Percentiles rank a stretch among this genome's conserved stretches.
phyloP scores from a whole-genome alignment of 2,329 filamentous ascomycete genomes.

The Fusarium hainanense region DNA sequence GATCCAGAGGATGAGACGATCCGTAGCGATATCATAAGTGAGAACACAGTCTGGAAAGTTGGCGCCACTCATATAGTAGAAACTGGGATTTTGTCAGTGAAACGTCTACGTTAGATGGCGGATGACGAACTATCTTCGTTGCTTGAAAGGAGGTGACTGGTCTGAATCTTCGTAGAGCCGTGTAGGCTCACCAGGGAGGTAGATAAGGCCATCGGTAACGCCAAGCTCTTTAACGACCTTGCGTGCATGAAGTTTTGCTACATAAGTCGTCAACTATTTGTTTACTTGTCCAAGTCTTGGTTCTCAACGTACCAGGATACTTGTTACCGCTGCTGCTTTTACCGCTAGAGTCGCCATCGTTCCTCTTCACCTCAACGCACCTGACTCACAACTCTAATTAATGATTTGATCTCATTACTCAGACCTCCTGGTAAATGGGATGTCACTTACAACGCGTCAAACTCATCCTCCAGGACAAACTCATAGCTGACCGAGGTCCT shows the following conservation, averaged over 20 bases:
- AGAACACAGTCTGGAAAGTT: conserved; percentile 66
- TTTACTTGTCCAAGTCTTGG: background rate
- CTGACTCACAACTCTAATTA: conserved; percentile 29
- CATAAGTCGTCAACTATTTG: background rate
- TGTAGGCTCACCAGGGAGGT: conserved; percentile 64
- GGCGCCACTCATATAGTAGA: conserved; percentile 68
- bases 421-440: background rate
- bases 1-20: conserved; percentile 78
- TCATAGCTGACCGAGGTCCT: conserved; percentile 44
- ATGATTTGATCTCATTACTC: background rate
- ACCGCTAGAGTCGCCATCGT: conserved; percentile 26
- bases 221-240: conserved; percentile 65
- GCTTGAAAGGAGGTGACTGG: conserved; percentile 65
- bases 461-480: conserved; percentile 62
- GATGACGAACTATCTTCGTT: conserved; percentile 66
- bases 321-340: conserved; percentile 45
- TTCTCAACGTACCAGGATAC: conserved; percentile 51
- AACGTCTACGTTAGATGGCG: background rate
- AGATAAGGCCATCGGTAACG: conserved; percentile 63
- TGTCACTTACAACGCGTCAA: conserved; percentile 63
- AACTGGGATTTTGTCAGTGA: conserved; percentile 52
- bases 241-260: conserved; percentile 67
- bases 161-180: conserved; percentile 69
- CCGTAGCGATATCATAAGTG: conserved; percentile 67
- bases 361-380: conserved; percentile 54